Evolutionary conservation across 73 alveolate genomes (phyloP), one percentile per base, ranked within the genome.

Genomic region (Durusdinium trenchii): DNA sequence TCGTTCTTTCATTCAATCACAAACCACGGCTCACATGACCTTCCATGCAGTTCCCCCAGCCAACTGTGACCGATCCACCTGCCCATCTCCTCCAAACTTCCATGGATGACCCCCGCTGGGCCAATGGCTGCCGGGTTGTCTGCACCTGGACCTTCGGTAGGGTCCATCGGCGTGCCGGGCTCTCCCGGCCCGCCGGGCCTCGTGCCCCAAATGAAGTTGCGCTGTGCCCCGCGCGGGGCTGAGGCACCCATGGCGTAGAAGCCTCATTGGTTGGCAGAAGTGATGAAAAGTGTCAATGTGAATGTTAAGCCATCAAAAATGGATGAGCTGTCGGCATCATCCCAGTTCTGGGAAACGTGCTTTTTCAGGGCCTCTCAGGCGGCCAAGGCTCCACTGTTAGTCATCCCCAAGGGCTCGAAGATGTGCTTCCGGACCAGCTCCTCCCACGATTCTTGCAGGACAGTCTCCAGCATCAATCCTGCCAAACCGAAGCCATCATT

Each of bases 381-480:
- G 3, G 5, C 51, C 84, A 73, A 20, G 10, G 9, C 26, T 73
- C 84, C 12, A 71, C 51, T n/a, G 7, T 3, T 23, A 12, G 48
- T n/a, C 94, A 84, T 84, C 47, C 32, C 71, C 71, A 84, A 51
- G 28, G 78, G 94, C 0, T 30, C 94, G n/a, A 50, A 84, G 9
- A 84, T 0, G 52, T 87, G 45, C 40, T 64, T 57, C 46, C 28
- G 36, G 51, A 87, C 35, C 95, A 87, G 71, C 36, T 87, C 95
- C 40, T 87, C 95, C 83, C 84, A 87, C 26, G 95, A 38, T 38
- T 30, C 28, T 9, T 87, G 69, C 52, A 87, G 67, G 32, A 87
- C 36, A 32, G 85, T 61, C 57, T 87, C 95, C 83, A 87, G 57
- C 95, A 87, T 87, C 81, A 85, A 76, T 67, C 61, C 85, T 3